Conservation (phyloP, 2,329 filamentous ascomycete species). For the Orbilia blumenaviensis region DNA sequence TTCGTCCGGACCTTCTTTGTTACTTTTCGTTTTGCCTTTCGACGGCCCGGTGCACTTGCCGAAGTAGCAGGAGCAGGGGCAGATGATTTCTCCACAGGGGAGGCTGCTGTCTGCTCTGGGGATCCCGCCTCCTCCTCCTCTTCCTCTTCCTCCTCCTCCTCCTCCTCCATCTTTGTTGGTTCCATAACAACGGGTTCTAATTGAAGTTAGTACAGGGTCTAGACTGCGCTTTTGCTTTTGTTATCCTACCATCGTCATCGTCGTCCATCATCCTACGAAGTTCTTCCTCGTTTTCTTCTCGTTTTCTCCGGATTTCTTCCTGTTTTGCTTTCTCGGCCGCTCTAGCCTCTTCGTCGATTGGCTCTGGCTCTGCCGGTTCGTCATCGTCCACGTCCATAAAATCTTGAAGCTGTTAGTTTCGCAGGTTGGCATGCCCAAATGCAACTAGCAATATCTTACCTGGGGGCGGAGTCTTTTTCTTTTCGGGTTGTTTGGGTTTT, state of each 20-base stretch:
- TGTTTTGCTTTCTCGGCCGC: slow-evolving; percentile 53
- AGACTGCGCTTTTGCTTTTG: slow-evolving; percentile 58
- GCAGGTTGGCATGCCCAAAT: not conserved
- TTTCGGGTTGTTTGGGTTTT: slow-evolving; percentile 60
- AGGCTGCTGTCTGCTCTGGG: slow-evolving; percentile 13
- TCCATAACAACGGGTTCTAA: slow-evolving; percentile 24
- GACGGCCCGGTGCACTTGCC: slow-evolving; percentile 70
- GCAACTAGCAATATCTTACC: slow-evolving; percentile 3
- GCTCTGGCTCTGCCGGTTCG: slow-evolving; percentile 67
- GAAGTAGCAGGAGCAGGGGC: slow-evolving; percentile 63
- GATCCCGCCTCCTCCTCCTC: not conserved
- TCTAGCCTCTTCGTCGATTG: slow-evolving; percentile 61
- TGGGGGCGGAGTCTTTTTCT: slow-evolving; percentile 56
- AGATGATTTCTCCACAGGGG: slow-evolving; percentile 59
- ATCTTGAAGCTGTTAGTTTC: slow-evolving; percentile 28
- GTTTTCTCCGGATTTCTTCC: slow-evolving; percentile 62
- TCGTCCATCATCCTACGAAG: slow-evolving; percentile 78
- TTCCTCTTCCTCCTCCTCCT: not conserved
- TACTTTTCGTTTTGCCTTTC: slow-evolving; percentile 79
- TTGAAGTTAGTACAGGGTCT: slow-evolving; percentile 50
- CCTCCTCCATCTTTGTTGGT: not conserved
- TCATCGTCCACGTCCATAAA: slow-evolving; percentile 62
- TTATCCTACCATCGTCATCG: slow-evolving; percentile 63
- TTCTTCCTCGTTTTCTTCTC: slow-evolving; percentile 72
- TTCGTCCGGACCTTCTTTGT: slow-evolving; percentile 88